These are phyloP conservation scores for Aspergillus indologenus DNA, from an alignment of 495 filamentous ascomycete species.

Conservation along the genomic window DNA sequence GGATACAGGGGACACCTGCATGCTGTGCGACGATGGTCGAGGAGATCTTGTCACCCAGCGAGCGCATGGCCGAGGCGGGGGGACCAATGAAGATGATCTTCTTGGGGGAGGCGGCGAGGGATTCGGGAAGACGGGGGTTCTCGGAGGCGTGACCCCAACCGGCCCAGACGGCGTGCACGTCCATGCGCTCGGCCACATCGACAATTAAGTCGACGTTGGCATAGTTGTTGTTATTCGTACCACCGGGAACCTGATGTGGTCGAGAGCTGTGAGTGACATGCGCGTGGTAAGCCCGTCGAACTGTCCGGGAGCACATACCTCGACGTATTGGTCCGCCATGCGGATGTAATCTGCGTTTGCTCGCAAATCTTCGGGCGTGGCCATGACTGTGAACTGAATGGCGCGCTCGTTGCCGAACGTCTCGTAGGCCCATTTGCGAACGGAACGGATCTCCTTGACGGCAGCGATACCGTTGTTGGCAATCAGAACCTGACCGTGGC, in stretches of 20 bases:
- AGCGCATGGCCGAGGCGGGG: constrained; percentile 97
- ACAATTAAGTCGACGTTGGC: constrained; percentile 99
- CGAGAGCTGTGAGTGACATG: background rate
- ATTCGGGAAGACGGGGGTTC: constrained; percentile 96
- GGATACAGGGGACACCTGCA: constrained; percentile 94
- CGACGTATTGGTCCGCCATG: constrained; percentile 99
- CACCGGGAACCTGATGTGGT: constrained; percentile 65
- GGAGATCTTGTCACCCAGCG: constrained; percentile 98
- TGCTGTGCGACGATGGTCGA: constrained; percentile 99
- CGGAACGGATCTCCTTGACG: constrained; percentile 97
- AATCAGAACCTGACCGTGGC: constrained; percentile 76
- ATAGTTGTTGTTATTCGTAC: constrained; percentile 99
- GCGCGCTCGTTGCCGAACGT: constrained; percentile 96
- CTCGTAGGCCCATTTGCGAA: constrained; percentile 99
- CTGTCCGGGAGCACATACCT: constrained; percentile 55
- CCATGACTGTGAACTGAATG: constrained; percentile 99
- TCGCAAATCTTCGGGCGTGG: constrained; percentile 95
- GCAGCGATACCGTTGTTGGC: constrained; percentile 99
- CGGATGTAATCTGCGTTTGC: constrained; percentile 99
- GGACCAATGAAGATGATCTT: constrained; percentile 99
- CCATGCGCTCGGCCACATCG: constrained; percentile 98
- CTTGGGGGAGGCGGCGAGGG: constrained; percentile 89
- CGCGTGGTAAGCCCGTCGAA: no score
- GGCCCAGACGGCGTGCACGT: constrained; percentile 97
- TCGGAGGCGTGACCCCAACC: constrained; percentile 99